Base-by-base conservation (phyloP, 192 early-diverging fungal species). In the Coemansia sp. region DNA sequence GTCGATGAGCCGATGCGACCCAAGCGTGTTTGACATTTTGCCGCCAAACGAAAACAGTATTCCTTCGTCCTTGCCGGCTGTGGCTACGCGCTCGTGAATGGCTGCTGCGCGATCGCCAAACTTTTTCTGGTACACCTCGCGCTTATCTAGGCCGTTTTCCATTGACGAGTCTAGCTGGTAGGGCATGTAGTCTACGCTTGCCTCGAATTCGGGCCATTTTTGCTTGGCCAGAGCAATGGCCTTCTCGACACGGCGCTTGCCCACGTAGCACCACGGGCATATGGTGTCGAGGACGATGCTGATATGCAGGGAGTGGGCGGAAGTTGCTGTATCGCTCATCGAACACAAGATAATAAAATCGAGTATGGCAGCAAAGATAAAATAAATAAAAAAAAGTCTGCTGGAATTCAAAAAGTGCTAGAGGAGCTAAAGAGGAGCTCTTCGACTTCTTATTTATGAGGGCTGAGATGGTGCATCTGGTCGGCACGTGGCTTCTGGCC, bases 251-350 rank as follows among this genome's bases (percentile, higher is more conserved):
- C 90, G 89, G 17, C 86, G 86, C 71, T 92, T 91, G 61, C 93
- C 91, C 20, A 94, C 67, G 65, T 85, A 94, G 70, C 90, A 94
- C 90, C 90, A 92, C 2, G 89, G 92, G 62, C 91, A 94, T 29
- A 88, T 66, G 29, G 80, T 90, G 78, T 93, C 92, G 7, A 82
- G 81, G 35, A 90, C 86, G 36, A 90, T 71, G 14, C 86, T 84
- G 36, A 91, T 87, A n/a, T 76, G 73, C 63, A 90, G 74, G 12
- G 73, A 68, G 45, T 60, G 64, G 41, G 57, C 62, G 12, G 63
- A 53, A 17, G 51, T 25, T 41, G 58, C 49, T 59, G 62, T 64
- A 42, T 65, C 31, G 29, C 51, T 29, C 59, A 59, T 49, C 27
- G n/a, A 59, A 40, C 12, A 62, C 2, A 38, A 54, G 39, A 41